Percentiles rank a stretch among this genome's conserved stretches.
These are phyloP conservation scores for Hypoxylon sp. DNA, from an alignment of 2,329 filamentous ascomycete genomes.

Conservation along the genomic window DNA sequence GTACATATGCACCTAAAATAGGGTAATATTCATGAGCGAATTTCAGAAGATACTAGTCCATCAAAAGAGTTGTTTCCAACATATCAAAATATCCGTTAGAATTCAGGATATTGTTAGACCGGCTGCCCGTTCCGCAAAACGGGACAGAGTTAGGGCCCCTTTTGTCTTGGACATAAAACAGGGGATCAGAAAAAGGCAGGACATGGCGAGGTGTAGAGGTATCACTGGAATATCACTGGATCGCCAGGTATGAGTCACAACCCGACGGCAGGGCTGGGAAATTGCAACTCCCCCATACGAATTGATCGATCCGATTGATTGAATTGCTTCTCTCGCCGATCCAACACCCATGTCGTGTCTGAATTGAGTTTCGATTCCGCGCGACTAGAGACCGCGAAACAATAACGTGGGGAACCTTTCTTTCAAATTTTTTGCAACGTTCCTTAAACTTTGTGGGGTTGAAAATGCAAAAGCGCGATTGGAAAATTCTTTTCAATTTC, in stretches of 20 bases:
- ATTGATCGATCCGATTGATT: conserved; percentile 44
- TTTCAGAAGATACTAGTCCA: conserved; percentile 21
- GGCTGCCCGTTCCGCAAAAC: conserved; percentile 26
- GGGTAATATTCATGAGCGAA: conserved; percentile 32
- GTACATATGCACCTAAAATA: conserved; percentile 4
- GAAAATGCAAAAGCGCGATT: conserved; percentile 12
- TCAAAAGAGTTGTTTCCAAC: conserved; percentile 16
- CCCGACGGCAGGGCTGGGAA: conserved; percentile 28
- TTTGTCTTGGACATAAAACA: conserved; percentile 21
- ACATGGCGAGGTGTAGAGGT: conserved; percentile 27
- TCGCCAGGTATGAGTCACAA: conserved; percentile 48
- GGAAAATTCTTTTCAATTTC: conserved; percentile 9
- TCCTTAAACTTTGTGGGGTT: conserved; percentile 35
- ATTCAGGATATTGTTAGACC: conserved; percentile 21
- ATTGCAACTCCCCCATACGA: conserved; percentile 27
- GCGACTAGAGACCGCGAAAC: conserved; percentile 16
- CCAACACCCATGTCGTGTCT: conserved; percentile 15
- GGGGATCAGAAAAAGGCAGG: conserved; percentile 28
- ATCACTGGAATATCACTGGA: background rate
- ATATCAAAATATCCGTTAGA: conserved; percentile 6
- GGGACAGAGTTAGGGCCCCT: conserved; percentile 14
- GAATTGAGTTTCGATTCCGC: conserved; percentile 39
- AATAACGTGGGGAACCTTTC: conserved; percentile 24
- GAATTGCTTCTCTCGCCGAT: conserved; percentile 24
- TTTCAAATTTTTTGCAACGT: conserved; percentile 23